A percentile compares a stretch with the other conserved stretches of the same genome.
Conservation (phyloP, 192 early-diverging fungal genomes). For the Rhizophagus prolifer region DNA sequence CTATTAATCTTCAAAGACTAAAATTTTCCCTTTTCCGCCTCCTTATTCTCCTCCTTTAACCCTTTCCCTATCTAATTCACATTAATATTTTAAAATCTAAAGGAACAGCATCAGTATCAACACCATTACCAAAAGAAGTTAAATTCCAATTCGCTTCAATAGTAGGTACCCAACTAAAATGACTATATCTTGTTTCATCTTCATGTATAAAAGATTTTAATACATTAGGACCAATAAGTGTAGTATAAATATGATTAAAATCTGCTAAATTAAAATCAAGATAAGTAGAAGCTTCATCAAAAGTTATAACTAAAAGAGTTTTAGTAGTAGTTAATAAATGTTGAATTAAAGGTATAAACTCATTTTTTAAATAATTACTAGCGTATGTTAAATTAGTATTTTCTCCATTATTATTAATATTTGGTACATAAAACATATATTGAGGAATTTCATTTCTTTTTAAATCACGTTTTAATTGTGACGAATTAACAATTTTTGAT, state of each 20-base stretch:
- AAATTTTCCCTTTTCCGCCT: too few relatives aligned
- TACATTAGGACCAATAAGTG: constrained; percentile 26
- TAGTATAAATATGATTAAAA: constrained; percentile 22
- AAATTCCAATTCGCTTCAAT: constrained; percentile 28
- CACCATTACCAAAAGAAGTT: background rate
- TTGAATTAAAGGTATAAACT: constrained; percentile 13
- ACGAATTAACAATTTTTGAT: constrained; percentile 58
- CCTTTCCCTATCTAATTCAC: background rate
- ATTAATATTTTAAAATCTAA: constrained; percentile 2
- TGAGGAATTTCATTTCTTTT: constrained; percentile 49
- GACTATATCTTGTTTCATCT: constrained; percentile 2
- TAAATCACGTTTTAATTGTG: constrained; percentile 57
- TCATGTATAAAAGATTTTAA: constrained; percentile 16
- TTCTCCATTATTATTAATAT: constrained; percentile 59
- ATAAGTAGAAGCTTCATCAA: constrained; percentile 8
- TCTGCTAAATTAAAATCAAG: background rate
- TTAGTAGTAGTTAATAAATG: constrained; percentile 10
- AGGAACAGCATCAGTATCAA: background rate
- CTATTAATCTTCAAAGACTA: background rate
- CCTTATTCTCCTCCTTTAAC: background rate
- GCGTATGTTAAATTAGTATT: constrained; percentile 49
- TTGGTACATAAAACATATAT: constrained; percentile 60
- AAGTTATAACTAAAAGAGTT: constrained; percentile 20
- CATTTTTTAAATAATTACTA: constrained; percentile 46
- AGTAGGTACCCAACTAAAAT: constrained; percentile 11